Evolutionary conservation across 257 asterid genomes (phyloP).

Genomic region (Ajuga chamaepitys): DNA sequence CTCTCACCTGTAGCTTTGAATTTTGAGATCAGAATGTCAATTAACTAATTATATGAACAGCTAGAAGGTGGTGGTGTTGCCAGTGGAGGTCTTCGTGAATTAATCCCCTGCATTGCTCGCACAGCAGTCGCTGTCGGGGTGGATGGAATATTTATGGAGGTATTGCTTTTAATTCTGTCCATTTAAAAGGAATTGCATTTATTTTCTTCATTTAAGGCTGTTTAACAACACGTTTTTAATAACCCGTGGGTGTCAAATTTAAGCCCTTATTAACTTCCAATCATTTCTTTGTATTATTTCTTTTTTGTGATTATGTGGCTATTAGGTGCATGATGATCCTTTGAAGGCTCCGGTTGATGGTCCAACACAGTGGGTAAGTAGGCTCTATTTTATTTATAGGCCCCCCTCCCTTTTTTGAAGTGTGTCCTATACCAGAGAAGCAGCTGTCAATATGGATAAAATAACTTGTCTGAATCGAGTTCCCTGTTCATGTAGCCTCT

Average conservation of each 20-base stretch:
- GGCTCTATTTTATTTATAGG: not conserved
- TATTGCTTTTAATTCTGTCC: not conserved
- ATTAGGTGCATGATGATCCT: conserved; percentile 87
- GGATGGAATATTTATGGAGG: conserved; percentile 98
- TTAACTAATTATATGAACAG: conserved; percentile 27
- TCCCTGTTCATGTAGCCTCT: conserved; percentile 53
- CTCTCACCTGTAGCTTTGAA: not conserved
- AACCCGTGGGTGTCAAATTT: not conserved
- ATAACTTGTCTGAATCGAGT: not conserved
- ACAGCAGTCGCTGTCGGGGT: conserved; percentile 97
- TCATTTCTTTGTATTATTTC: not conserved
- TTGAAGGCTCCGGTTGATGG: conserved; percentile 96
- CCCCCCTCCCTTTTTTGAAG: not conserved
- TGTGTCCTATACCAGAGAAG: not conserved
- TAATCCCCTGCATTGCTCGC: conserved; percentile 93
- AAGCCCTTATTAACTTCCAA: not conserved
- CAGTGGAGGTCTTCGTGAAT: conserved; percentile 96
- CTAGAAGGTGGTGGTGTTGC: conserved; percentile 99
- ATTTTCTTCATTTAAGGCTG: not conserved
- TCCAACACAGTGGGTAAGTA: conserved; percentile 94
- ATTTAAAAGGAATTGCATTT: conserved; percentile 17
- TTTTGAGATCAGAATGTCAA: not conserved
- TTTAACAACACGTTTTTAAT: not conserved
- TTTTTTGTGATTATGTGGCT: conserved; percentile 4
- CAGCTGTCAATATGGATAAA: not conserved